A percentile compares a stretch with the other conserved stretches of the same genome.
These are phyloP conservation scores for Viola pubescens DNA, from an alignment of 441 rosid species.

Conservation along the genomic window DNA sequence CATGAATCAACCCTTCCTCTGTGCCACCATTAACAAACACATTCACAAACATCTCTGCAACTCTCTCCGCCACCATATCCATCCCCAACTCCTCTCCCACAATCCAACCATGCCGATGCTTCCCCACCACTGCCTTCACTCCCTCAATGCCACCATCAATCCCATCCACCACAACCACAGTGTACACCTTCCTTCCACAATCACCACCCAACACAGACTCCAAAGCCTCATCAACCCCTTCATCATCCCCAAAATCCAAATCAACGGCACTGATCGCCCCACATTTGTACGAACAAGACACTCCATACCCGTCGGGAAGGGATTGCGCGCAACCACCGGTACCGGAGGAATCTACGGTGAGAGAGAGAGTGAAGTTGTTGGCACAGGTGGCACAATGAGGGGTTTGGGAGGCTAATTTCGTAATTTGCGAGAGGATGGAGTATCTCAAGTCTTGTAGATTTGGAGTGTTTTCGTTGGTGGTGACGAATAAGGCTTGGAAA, in stretches of 20 bases:
- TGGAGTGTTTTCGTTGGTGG: slow-evolving; percentile 21
- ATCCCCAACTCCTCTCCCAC: slow-evolving; percentile 43
- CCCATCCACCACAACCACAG: slow-evolving; percentile 53
- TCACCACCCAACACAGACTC: slow-evolving; percentile 27
- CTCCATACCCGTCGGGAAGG: neutral
- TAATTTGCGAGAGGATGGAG: slow-evolving; percentile 37
- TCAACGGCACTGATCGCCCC: slow-evolving; percentile 35
- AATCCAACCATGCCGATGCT: slow-evolving; percentile 84
- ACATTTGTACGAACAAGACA: slow-evolving; percentile 35
- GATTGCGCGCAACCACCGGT: slow-evolving; percentile 25
- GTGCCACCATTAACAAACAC: slow-evolving; percentile 76
- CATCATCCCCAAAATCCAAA: slow-evolving; percentile 41
- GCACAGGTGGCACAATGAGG: slow-evolving; percentile 43
- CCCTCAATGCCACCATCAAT: slow-evolving; percentile 33
- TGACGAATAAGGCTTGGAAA: slow-evolving; percentile 46
- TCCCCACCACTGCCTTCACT: slow-evolving; percentile 65
- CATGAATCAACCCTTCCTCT: slow-evolving; percentile 58
- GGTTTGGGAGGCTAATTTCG: slow-evolving; percentile 25
- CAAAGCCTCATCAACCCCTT: slow-evolving; percentile 51
- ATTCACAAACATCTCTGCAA: slow-evolving; percentile 63
- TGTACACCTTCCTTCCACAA: slow-evolving; percentile 48
- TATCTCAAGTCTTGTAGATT: slow-evolving; percentile 29
- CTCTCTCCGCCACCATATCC: slow-evolving; percentile 32
- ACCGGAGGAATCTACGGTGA: slow-evolving; percentile 33
- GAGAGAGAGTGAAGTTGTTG: slow-evolving; percentile 44